These are phyloP conservation scores for Penicillium sp. DNA, from an alignment of 2,329 filamentous ascomycete species.

Conservation along the genomic window DNA sequence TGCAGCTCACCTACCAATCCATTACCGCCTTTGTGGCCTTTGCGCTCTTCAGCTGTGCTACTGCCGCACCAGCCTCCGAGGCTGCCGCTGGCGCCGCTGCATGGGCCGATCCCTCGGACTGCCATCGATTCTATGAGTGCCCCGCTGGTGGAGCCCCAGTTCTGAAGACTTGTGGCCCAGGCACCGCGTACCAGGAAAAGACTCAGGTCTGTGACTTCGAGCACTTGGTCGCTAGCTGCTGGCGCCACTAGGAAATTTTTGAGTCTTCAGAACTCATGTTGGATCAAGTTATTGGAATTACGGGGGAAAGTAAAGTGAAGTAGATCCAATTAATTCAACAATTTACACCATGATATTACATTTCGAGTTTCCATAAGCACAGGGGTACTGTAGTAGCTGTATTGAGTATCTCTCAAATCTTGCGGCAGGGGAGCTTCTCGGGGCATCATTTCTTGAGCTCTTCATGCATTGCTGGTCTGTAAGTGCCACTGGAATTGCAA, in stretches of 20 bases:
- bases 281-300: not conserved
- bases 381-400: too few species aligned
- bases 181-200: conserved; percentile 6
- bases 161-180: conserved; percentile 10
- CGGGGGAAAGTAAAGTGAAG: not conserved
- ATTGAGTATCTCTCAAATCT: too few species aligned
- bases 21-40: conserved; percentile 1
- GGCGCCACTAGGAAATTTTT: conserved; percentile 1
- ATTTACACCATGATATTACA: not conserved
- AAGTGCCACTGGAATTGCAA: too few species aligned
- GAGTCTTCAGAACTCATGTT: not conserved
- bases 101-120: conserved; percentile 9
- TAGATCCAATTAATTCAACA: not conserved
- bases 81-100: not conserved
- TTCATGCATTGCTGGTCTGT: too few species aligned
- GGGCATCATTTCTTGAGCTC: too few species aligned
- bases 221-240: conserved; percentile 5
- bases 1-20: not conserved
- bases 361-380: too few species aligned
- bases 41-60: not conserved
- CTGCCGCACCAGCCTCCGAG: not conserved
- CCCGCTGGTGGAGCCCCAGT: conserved; percentile 6
- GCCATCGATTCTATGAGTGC: conserved; percentile 11
- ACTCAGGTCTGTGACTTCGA: conserved; percentile 9
- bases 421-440: too few species aligned